Percentiles rank a stretch among this genome's conserved stretches.
These are phyloP conservation scores for Gonapodya sp. DNA, from an alignment of 192 early-diverging fungal genomes.

Conservation along the genomic window DNA sequence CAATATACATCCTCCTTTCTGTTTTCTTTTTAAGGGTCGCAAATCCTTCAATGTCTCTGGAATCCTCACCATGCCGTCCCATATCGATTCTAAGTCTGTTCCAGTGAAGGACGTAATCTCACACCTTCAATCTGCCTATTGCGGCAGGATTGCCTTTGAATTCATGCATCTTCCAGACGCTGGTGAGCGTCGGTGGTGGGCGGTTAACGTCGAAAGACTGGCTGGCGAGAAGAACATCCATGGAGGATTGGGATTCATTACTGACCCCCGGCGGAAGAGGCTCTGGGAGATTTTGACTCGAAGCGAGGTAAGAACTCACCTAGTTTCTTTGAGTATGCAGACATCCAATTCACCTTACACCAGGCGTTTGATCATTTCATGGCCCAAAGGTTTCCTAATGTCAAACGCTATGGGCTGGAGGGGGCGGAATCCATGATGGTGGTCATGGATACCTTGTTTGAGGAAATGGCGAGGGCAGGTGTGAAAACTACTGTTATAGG, in stretches of 20 bases:
- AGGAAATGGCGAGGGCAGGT: slow-evolving; percentile 38
- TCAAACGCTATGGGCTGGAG: slow-evolving; percentile 94
- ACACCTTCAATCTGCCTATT: slow-evolving; percentile 64
- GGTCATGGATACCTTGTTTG: slow-evolving; percentile 78
- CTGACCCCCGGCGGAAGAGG: slow-evolving; percentile 54
- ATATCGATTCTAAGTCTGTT: slow-evolving; percentile 33
- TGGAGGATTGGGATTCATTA: slow-evolving; percentile 14
- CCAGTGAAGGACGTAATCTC: slow-evolving; percentile 55
- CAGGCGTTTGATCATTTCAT: slow-evolving; percentile 95
- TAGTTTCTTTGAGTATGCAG: background rate
- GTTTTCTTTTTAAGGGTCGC: too few species aligned
- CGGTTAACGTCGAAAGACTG: slow-evolving; percentile 69
- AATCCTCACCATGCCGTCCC: slow-evolving; percentile 61
- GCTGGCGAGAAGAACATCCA: slow-evolving; percentile 31
- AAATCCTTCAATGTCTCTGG: slow-evolving; percentile 15
- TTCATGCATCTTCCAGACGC: slow-evolving; percentile 85
- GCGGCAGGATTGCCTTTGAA: slow-evolving; percentile 84
- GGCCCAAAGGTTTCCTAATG: slow-evolving; percentile 90
- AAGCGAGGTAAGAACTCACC: slow-evolving; percentile 50
- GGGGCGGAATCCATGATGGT: slow-evolving; percentile 95
- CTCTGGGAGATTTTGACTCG: slow-evolving; percentile 67
- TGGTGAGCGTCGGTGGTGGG: slow-evolving; percentile 82
- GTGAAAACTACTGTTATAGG: background rate
- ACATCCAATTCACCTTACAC: slow-evolving; percentile 7
- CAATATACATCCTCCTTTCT: background rate